Conservation (phyloP, 148 eudicot genomes). For the Oxyria digyna region DNA sequence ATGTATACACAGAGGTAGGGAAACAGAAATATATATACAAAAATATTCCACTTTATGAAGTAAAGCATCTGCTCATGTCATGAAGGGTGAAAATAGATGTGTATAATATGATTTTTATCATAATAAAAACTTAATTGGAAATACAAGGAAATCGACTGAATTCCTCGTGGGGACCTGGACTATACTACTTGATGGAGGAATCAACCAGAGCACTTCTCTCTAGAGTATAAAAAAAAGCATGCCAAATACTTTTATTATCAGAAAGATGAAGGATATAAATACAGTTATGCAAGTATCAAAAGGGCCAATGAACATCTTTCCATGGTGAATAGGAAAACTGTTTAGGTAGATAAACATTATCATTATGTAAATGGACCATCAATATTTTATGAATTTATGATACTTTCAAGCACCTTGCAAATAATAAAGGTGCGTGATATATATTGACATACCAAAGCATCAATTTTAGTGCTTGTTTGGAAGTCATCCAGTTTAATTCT, state of each 20-base stretch:
- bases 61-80: not conserved
- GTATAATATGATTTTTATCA: not conserved
- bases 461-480: slow-evolving; percentile 95
- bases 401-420: not conserved
- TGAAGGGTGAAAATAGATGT: not conserved
- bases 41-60: not conserved
- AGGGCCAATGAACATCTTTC: not conserved
- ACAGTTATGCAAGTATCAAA: not conserved
- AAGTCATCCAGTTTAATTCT: slow-evolving; percentile 64
- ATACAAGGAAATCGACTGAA: not conserved
- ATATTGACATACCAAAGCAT: slow-evolving; percentile 68
- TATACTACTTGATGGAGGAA: not conserved
- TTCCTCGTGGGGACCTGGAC: not conserved
- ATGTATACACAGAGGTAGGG: not conserved
- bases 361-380: not conserved
- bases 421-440: not conserved
- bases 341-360: not conserved
- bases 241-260: not conserved
- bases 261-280: not conserved
- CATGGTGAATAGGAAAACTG: not conserved
- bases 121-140: not conserved
- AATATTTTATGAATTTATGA: not conserved
- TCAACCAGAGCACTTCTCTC: not conserved
- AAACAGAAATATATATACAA: not conserved
- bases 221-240: not conserved